phyloP scores from a whole-genome alignment of 148 eudicot genomes.

The Linanthus parryae region DNA sequence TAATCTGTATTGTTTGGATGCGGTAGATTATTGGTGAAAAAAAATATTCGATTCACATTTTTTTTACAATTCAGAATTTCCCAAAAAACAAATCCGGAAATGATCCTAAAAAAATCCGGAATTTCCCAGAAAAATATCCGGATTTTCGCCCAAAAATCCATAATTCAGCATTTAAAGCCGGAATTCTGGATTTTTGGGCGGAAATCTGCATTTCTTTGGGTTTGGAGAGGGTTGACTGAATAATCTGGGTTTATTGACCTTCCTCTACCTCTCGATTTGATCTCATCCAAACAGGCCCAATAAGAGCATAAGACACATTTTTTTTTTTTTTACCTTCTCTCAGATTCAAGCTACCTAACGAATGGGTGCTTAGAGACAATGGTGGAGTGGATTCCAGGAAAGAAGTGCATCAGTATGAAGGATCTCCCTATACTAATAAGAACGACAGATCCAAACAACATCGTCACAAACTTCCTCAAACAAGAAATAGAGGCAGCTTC shows the following conservation, averaged over 20 bases:
- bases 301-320: neutral
- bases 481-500: conserved; percentile 2
- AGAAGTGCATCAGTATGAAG: conserved; percentile 7
- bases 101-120: too few relatives aligned
- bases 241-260: neutral
- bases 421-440: conserved; percentile 12
- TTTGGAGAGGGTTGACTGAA: neutral
- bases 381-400: conserved; percentile 15
- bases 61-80: too few relatives aligned
- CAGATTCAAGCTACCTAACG: conserved; percentile 8
- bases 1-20: too few relatives aligned
- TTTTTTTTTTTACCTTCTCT: neutral
- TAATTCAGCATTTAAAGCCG: too few relatives aligned
- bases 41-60: too few relatives aligned
- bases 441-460: conserved; percentile 7
- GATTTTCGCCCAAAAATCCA: too few relatives aligned
- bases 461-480: conserved; percentile 7
- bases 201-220: neutral
- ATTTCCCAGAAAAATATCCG: too few relatives aligned
- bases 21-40: too few relatives aligned
- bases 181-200: too few relatives aligned
- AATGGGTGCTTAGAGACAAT: conserved; percentile 15
- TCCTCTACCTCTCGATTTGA: too few relatives aligned
- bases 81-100: too few relatives aligned
- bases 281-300: too few relatives aligned